A percentile compares a stretch with the other conserved stretches of the same genome.
These are phyloP conservation scores for Colletotrichum graminicola DNA, from an alignment of 2,329 filamentous ascomycete genomes.

Conservation along the genomic window DNA sequence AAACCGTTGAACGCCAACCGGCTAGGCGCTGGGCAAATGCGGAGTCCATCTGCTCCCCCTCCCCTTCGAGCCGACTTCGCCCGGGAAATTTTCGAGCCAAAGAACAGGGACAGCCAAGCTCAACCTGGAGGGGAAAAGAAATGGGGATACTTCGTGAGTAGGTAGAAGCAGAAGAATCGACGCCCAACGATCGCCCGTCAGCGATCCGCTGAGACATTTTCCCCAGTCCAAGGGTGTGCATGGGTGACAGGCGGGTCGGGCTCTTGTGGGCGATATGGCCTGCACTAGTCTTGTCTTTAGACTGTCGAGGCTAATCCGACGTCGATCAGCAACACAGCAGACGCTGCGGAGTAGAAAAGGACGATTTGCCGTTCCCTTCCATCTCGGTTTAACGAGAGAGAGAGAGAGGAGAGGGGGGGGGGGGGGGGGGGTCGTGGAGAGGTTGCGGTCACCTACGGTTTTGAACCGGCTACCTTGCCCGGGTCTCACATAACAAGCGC, in stretches of 20 bases:
- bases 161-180: background rate
- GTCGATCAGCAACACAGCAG: slow-evolving; percentile 5
- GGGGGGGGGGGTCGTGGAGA: too few relatives aligned
- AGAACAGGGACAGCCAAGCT: slow-evolving; percentile 7
- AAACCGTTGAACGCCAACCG: slow-evolving; percentile 9
- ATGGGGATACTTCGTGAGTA: background rate
- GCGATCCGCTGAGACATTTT: slow-evolving; percentile 26
- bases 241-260: background rate
- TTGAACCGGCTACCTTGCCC: too few relatives aligned
- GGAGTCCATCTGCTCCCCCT: background rate
- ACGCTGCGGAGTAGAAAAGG: background rate
- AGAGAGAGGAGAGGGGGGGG: background rate
- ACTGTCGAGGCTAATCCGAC: slow-evolving; percentile 21
- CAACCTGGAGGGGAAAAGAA: background rate
- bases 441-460: too few relatives aligned
- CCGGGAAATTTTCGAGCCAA: slow-evolving; percentile 36
- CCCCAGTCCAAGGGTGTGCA: background rate
- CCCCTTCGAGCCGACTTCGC: slow-evolving; percentile 8
- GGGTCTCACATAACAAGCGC: too few relatives aligned
- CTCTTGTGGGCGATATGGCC: background rate
- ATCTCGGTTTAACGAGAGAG: background rate
- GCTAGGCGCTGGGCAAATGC: slow-evolving; percentile 13
- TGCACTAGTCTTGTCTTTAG: background rate
- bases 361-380: background rate
- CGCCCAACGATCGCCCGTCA: slow-evolving; percentile 12